phyloP scores from a whole-genome alignment of 2,329 filamentous ascomycete genomes.

The Lachnellula suecica region DNA sequence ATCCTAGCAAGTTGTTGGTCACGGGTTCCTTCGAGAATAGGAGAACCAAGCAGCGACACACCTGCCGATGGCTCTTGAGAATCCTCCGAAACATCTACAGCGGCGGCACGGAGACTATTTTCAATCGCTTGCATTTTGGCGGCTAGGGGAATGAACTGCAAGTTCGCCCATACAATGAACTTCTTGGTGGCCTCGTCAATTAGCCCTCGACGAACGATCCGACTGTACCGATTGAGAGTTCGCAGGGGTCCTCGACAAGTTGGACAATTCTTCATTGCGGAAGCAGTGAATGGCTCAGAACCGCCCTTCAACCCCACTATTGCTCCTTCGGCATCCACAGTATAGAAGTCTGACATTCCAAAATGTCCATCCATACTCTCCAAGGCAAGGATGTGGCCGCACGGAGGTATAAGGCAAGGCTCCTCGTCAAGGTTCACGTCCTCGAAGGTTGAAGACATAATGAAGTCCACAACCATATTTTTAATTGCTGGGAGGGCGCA shows the following conservation, averaged over 20 bases:
- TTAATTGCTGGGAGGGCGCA: slow-evolving; percentile 49
- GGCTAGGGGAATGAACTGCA: slow-evolving; percentile 22
- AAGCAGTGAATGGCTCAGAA: slow-evolving; percentile 48
- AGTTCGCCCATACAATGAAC: slow-evolving; percentile 56
- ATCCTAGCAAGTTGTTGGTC: slow-evolving; percentile 27
- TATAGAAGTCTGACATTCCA: slow-evolving; percentile 51
- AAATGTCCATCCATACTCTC: slow-evolving; percentile 62
- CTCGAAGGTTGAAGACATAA: slow-evolving; percentile 51
- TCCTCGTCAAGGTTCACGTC: slow-evolving; percentile 58
- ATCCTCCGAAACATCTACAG: slow-evolving; percentile 5
- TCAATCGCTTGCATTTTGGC: slow-evolving; percentile 26
- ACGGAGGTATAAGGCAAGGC: slow-evolving; percentile 61
- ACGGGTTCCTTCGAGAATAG: slow-evolving; percentile 15
- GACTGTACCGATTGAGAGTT: slow-evolving; percentile 58
- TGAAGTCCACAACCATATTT: slow-evolving; percentile 52
- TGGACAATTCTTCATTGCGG: slow-evolving; percentile 53
- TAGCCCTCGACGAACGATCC: slow-evolving; percentile 57
- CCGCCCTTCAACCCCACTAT: slow-evolving; percentile 36
- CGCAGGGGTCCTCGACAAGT: slow-evolving; percentile 59
- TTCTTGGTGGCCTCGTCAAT: slow-evolving; percentile 65
- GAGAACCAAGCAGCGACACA: slow-evolving; percentile 13
- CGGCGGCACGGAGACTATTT: slow-evolving; percentile 17
- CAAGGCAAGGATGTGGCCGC: slow-evolving; percentile 62
- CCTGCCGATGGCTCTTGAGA: slow-evolving; percentile 10
- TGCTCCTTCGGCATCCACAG: slow-evolving; percentile 35